Percentiles rank a stretch among this genome's conserved stretches.
Evolutionary conservation across 1,284 basidiomycete genomes (phyloP).

Genomic region (Rhodotorula mucilaginosa): DNA sequence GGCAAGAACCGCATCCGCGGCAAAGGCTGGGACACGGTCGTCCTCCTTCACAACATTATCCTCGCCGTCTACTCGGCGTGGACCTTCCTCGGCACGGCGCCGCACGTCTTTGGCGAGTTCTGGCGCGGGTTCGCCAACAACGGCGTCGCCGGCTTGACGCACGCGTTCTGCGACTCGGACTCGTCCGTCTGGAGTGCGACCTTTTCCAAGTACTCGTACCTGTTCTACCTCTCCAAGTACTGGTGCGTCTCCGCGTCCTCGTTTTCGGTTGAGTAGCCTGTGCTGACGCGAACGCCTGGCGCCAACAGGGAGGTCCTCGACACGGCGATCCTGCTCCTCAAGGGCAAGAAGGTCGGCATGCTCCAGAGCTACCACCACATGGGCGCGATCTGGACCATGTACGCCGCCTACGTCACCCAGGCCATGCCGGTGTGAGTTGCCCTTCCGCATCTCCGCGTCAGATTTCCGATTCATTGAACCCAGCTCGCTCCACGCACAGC

Average conservation of each 20-base stretch:
- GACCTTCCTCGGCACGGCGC: constrained; percentile 41
- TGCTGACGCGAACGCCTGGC: rapidly evolving
- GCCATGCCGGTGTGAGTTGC: constrained; percentile 35
- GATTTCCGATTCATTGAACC: neutral
- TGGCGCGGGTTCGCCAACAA: constrained; percentile 16
- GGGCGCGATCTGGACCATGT: constrained; percentile 46
- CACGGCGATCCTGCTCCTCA: constrained; percentile 48
- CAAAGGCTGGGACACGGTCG: constrained; percentile 38
- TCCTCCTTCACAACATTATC: constrained; percentile 47
- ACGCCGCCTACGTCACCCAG: constrained; percentile 46
- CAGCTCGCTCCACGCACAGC: neutral
- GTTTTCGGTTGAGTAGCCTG: too few species aligned
- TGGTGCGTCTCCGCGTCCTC: constrained; percentile 28
- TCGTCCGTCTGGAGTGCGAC: constrained; percentile 43
- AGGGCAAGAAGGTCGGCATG: constrained; percentile 48
- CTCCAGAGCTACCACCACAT: constrained; percentile 36
- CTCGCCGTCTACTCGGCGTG: constrained; percentile 46
- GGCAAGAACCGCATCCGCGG: constrained; percentile 43
- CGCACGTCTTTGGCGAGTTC: constrained; percentile 31
- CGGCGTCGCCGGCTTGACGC: constrained; percentile 40
- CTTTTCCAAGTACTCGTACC: constrained; percentile 45
- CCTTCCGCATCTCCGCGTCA: constrained; percentile 12
- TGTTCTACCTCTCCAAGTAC: constrained; percentile 49
- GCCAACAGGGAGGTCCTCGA: constrained; percentile 38
- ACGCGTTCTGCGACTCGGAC: constrained; percentile 48